A percentile compares a stretch with the other conserved stretches of the same genome.
Conservation (phyloP, 192 early-diverging fungal genomes). For the Coemansia umbellata region DNA sequence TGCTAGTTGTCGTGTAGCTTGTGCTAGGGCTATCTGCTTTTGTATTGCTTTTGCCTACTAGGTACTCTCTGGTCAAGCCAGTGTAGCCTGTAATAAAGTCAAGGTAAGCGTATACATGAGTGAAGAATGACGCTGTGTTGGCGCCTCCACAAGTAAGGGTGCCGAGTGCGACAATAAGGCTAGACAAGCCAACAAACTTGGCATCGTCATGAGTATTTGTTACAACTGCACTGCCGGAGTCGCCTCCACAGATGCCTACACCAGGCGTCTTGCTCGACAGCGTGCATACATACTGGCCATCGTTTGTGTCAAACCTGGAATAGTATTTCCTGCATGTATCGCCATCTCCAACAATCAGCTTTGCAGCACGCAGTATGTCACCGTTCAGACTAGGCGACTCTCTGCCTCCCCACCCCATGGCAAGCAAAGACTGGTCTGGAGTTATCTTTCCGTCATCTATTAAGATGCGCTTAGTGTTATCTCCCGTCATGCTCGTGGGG, state of each 20-base stretch:
- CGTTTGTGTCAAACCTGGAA: neutral
- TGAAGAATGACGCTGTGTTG: conserved; percentile 10
- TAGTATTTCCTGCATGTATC: conserved; percentile 1
- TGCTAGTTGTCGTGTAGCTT: neutral
- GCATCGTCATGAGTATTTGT: neutral
- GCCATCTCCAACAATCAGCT: conserved; percentile 4
- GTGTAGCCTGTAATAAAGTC: conserved; percentile 11
- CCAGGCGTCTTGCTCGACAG: conserved; percentile 4
- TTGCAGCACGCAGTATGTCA: neutral
- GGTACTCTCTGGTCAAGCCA: conserved; percentile 3
- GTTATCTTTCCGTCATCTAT: conserved; percentile 6
- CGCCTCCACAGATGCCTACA: conserved; percentile 8
- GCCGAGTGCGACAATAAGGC: neutral
- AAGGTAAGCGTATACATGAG: conserved; percentile 1
- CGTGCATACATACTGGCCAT: conserved; percentile 8
- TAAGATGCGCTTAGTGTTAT: neutral
- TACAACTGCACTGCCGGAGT: conserved; percentile 13
- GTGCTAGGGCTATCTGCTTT: neutral
- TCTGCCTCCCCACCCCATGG: conserved; percentile 17
- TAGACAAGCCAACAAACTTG: conserved; percentile 4
- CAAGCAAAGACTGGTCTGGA: neutral
- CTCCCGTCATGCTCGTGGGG: neutral
- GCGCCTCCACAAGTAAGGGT: conserved; percentile 3
- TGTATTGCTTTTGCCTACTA: neutral
- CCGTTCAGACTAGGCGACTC: neutral